Evolutionary conservation across 2,329 filamentous ascomycete species (phyloP).

Genomic region (Penicillium hordei): DNA sequence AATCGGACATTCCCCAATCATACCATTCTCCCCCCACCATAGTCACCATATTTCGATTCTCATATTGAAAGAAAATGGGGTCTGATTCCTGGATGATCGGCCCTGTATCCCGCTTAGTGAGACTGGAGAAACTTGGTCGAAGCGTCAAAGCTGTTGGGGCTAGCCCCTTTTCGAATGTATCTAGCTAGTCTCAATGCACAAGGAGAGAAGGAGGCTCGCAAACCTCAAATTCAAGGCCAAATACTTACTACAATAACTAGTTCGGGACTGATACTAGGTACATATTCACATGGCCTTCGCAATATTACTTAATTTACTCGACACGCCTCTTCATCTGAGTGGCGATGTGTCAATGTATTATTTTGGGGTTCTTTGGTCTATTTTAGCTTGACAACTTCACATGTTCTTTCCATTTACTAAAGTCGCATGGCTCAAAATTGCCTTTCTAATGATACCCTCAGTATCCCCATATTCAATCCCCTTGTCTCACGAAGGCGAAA

Average conservation of each 20-base stretch:
- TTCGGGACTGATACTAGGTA: background rate
- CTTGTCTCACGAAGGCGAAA: background rate
- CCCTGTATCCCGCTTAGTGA: conserved; percentile 13
- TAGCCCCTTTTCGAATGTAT: conserved; percentile 3
- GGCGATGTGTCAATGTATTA: background rate
- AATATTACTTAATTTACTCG: background rate
- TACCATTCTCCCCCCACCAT: conserved; percentile 2
- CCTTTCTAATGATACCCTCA: background rate
- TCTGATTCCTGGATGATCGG: conserved; percentile 18
- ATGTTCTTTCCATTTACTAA: background rate
- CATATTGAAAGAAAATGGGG: conserved; percentile 9
- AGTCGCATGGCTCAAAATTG: background rate
- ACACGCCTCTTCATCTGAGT: background rate
- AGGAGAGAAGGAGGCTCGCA: background rate
- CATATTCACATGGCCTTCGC: background rate
- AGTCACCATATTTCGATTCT: conserved; percentile 1
- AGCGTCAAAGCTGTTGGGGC: background rate
- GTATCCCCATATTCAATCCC: background rate
- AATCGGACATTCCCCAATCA: conserved; percentile 24
- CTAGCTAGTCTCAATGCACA: background rate
- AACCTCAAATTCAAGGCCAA: background rate
- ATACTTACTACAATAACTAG: background rate
- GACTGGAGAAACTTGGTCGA: background rate
- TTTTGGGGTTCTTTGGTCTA: background rate
- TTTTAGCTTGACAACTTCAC: background rate